phyloP scores from a whole-genome alignment of 2,329 filamentous ascomycete genomes.

The Sclerotinia sclerotiorum region DNA sequence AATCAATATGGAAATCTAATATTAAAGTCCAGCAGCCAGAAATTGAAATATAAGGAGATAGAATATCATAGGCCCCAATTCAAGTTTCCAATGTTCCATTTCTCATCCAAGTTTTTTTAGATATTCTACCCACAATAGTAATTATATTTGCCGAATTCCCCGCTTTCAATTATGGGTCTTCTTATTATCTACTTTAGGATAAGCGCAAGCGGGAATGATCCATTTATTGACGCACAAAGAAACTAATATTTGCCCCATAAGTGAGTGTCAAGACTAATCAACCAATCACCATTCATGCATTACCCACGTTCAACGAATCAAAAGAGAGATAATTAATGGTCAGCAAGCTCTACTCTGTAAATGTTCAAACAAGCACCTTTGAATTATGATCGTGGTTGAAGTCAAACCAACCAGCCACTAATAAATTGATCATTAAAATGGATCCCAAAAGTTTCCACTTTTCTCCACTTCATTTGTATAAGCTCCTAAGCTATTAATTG shows the following conservation, averaged over 20 bases:
- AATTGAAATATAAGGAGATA: no score
- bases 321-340: slow-evolving; percentile 9
- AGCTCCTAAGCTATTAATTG: background rate
- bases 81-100: no score
- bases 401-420: background rate
- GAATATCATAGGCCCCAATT: no score
- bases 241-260: background rate
- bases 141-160: background rate
- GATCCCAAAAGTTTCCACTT: background rate
- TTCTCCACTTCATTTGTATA: background rate
- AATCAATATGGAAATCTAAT: background rate
- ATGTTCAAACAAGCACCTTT: background rate
- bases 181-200: background rate
- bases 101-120: background rate
- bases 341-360: background rate
- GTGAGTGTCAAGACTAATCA: background rate
- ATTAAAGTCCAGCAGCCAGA: no score
- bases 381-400: background rate
- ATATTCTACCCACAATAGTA: no score
- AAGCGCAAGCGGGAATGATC: slow-evolving; percentile 3
- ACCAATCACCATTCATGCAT: background rate
- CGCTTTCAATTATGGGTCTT: background rate
- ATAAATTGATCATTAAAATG: background rate
- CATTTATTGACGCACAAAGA: background rate
- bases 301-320: slow-evolving; percentile 11